Evolutionary conservation across 257 asterid species (phyloP).

Genomic region (Vinca minor): DNA sequence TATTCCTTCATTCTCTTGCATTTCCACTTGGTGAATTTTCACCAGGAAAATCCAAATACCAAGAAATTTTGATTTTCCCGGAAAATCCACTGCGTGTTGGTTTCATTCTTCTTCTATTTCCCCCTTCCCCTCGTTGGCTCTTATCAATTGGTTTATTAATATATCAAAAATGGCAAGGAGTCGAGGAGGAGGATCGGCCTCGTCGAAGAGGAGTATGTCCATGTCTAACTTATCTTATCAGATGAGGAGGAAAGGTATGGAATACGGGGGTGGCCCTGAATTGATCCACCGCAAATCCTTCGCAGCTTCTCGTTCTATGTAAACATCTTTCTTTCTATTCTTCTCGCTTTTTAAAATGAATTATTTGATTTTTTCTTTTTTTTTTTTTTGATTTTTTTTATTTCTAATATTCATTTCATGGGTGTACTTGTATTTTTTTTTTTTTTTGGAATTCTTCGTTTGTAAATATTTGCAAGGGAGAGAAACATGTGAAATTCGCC

Average conservation of each 20-base stretch:
- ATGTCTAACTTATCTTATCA: conserved; percentile 33
- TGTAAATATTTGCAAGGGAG: neutral
- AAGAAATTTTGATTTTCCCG: conserved; percentile 9
- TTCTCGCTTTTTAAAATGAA: neutral
- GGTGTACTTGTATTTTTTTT: too few species aligned
- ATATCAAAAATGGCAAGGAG: conserved; percentile 41
- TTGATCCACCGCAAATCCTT: conserved; percentile 47
- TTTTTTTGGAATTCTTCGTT: neutral
- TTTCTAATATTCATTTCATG: neutral
- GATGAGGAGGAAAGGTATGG: conserved; percentile 29
- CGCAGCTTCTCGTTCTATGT: conserved; percentile 64
- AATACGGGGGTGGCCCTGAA: conserved; percentile 26
- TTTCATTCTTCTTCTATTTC: too few species aligned
- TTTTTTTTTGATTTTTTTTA: neutral
- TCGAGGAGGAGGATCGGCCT: conserved; percentile 60
- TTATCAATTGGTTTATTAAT: neutral
- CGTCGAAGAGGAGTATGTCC: conserved; percentile 55
- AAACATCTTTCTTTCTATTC: conserved; percentile 14
- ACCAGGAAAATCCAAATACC: conserved; percentile 14
- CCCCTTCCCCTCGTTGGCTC: neutral
- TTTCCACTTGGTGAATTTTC: conserved; percentile 16
- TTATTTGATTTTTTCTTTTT: neutral
- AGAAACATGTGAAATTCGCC: neutral
- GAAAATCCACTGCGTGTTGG: conserved; percentile 8
- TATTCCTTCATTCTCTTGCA: conserved; percentile 5